Conservation (phyloP, 2,329 filamentous ascomycete species). For the Zarea fungicola region DNA sequence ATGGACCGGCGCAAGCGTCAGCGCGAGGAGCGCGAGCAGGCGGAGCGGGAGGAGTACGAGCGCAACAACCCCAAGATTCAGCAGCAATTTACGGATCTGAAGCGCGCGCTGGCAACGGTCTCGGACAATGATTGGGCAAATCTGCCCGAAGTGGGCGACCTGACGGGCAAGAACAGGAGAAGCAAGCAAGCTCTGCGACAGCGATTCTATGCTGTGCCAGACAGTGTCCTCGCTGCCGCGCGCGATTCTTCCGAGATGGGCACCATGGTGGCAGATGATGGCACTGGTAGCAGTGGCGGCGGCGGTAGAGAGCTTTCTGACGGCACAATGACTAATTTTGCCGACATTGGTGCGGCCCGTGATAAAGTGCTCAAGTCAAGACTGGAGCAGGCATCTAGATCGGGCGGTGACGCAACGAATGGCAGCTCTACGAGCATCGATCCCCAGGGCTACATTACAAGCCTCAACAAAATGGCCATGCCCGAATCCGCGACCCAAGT, state of each 20-base stretch:
- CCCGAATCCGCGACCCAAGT: constrained; percentile 78
- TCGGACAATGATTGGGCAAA: constrained; percentile 96
- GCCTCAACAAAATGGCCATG: constrained; percentile 73
- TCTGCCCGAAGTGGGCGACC: constrained; percentile 89
- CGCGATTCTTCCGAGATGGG: constrained; percentile 75
- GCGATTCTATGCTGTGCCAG: constrained; percentile 92
- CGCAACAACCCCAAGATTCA: constrained; percentile 97
- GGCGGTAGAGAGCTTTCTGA: constrained; percentile 49
- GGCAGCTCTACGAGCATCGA: constrained; percentile 90
- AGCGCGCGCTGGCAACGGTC: constrained; percentile 80
- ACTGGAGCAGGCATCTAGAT: constrained; percentile 79
- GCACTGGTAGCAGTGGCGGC: constrained; percentile 32
- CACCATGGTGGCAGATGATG: constrained; percentile 83
- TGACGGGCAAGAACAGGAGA: constrained; percentile 89
- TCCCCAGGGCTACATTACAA: constrained; percentile 92
- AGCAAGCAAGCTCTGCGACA: constrained; percentile 77
- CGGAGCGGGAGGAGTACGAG: constrained; percentile 93
- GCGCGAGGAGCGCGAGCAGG: constrained; percentile 91
- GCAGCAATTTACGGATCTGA: constrained; percentile 94
- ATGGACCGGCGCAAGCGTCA: constrained; percentile 88
- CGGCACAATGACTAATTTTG: constrained; percentile 96
- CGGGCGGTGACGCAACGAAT: constrained; percentile 58
- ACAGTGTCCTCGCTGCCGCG: constrained; percentile 87
- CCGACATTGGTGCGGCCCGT: constrained; percentile 90
- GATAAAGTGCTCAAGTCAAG: constrained; percentile 95